A percentile compares a stretch with the other conserved stretches of the same genome.
These are phyloP conservation scores for Diaporthe nobilis DNA, from an alignment of 2,329 filamentous ascomycete species.

Conservation along the genomic window DNA sequence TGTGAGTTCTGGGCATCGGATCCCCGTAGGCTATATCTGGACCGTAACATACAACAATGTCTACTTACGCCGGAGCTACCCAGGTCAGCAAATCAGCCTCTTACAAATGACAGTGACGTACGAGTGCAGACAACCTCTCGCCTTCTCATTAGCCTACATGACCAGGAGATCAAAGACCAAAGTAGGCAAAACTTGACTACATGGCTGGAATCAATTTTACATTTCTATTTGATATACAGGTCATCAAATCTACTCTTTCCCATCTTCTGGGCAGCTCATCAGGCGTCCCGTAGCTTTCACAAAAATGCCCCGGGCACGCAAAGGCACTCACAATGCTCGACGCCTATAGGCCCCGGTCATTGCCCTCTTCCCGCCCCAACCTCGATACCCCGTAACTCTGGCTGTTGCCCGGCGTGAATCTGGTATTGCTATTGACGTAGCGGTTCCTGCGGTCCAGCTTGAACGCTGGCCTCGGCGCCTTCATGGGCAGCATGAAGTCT, in stretches of 20 bases:
- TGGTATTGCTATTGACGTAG: not conserved
- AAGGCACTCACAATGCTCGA: not conserved
- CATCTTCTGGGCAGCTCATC: not conserved
- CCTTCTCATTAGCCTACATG: too few relatives aligned
- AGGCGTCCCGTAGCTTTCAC: not conserved
- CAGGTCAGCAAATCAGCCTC: not conserved
- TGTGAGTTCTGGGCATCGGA: not conserved
- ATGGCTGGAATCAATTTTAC: not conserved
- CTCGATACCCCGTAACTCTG: constrained; percentile 1
- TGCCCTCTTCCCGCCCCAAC: not conserved
- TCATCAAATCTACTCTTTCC: not conserved
- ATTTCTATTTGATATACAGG: constrained; percentile 29
- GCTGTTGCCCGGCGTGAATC: not conserved
- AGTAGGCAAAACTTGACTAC: not conserved
- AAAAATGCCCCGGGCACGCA: too few relatives aligned
- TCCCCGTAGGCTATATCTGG: not conserved
- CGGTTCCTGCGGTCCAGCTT: not conserved
- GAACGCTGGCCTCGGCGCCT: not conserved
- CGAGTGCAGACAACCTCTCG: not conserved
- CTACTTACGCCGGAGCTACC: not conserved
- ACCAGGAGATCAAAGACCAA: accelerated
- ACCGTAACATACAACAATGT: not conserved
- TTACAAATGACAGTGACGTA: not conserved
- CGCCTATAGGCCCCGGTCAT: not conserved
- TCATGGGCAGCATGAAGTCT: constrained; percentile 49